phyloP scores from a whole-genome alignment of 805 yeast species.

The Starmerella kuoi region DNA sequence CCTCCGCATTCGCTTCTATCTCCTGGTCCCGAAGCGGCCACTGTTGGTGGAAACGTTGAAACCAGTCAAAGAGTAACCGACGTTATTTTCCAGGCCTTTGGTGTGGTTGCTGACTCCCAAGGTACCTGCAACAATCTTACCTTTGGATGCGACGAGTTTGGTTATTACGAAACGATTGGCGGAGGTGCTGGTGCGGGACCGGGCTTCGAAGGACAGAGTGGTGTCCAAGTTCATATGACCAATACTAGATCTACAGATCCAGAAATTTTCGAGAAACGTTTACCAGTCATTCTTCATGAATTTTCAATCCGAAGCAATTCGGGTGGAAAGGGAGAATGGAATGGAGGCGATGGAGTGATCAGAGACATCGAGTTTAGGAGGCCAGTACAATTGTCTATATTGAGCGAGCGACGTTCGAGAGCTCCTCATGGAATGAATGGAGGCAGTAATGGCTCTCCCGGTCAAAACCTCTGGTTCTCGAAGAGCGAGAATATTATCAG shows the following conservation, averaged over 20 bases:
- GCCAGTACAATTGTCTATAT: constrained; percentile 62
- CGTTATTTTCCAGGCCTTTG: constrained; percentile 73
- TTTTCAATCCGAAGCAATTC: constrained; percentile 59
- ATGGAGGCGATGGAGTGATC: constrained; percentile 78
- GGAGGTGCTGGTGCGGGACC: constrained; percentile 94
- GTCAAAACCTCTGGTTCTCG: constrained; percentile 40
- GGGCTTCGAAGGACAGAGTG: constrained; percentile 74
- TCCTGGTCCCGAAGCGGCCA: constrained; percentile 80
- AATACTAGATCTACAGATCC: constrained; percentile 88
- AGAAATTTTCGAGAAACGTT: constrained; percentile 76
- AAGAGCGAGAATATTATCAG: constrained; percentile 21
- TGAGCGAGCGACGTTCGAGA: constrained; percentile 72
- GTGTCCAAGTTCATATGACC: constrained; percentile 91
- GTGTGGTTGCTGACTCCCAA: constrained; percentile 88
- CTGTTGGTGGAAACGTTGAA: constrained; percentile 89
- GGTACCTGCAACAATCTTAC: constrained; percentile 93
- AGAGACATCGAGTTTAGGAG: constrained; percentile 73
- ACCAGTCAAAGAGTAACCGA: constrained; percentile 91
- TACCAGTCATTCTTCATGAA: constrained; percentile 67
- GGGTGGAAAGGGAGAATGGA: constrained; percentile 64
- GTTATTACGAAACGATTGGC: constrained; percentile 88
- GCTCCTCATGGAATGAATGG: constrained; percentile 84
- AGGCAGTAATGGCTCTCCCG: constrained; percentile 65
- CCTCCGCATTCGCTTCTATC: constrained; percentile 54
- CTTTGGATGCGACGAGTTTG: constrained; percentile 52